phyloP scores from a whole-genome alignment of 495 filamentous ascomycete species.

The Aspergillus indologenus region DNA sequence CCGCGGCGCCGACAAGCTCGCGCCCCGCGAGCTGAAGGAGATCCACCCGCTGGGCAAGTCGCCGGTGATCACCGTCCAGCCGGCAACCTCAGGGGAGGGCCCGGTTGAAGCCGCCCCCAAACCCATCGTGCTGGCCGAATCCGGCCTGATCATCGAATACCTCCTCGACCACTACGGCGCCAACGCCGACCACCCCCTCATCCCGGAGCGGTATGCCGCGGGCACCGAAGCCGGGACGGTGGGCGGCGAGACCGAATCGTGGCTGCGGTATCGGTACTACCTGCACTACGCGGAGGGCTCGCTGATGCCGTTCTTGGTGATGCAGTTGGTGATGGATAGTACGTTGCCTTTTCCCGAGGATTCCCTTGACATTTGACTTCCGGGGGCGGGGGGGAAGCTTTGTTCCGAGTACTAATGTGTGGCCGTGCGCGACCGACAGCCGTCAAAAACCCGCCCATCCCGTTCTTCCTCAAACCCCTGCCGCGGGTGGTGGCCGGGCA shows the following conservation, averaged over 20 bases:
- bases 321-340: slow-evolving; percentile 57
- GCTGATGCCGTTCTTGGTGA: slow-evolving; percentile 67
- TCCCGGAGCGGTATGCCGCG: slow-evolving; percentile 60
- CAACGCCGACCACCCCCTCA: slow-evolving; percentile 45
- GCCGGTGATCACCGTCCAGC: slow-evolving; percentile 64
- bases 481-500: slow-evolving; percentile 60
- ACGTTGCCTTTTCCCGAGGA: slow-evolving; percentile 32
- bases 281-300: slow-evolving; percentile 83
- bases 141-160: slow-evolving; percentile 75
- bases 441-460: slow-evolving; percentile 62
- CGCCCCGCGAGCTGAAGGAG: slow-evolving; percentile 68
- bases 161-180: slow-evolving; percentile 67
- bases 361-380: neutral
- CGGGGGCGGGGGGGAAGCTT: neutral
- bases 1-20: slow-evolving; percentile 57
- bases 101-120: slow-evolving; percentile 27
- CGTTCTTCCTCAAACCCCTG: slow-evolving; percentile 85
- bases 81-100: slow-evolving; percentile 19
- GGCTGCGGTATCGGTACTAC: slow-evolving; percentile 71
- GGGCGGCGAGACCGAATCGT: slow-evolving; percentile 70
- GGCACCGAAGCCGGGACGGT: slow-evolving; percentile 43
- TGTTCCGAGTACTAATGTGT: too few relatives aligned
- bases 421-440: slow-evolving; percentile 34
- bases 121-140: slow-evolving; percentile 73
- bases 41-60: slow-evolving; percentile 86